These are phyloP conservation scores for Taxillus chinensis DNA, from an alignment of 164 flowering plant species.

Conservation along the genomic window DNA sequence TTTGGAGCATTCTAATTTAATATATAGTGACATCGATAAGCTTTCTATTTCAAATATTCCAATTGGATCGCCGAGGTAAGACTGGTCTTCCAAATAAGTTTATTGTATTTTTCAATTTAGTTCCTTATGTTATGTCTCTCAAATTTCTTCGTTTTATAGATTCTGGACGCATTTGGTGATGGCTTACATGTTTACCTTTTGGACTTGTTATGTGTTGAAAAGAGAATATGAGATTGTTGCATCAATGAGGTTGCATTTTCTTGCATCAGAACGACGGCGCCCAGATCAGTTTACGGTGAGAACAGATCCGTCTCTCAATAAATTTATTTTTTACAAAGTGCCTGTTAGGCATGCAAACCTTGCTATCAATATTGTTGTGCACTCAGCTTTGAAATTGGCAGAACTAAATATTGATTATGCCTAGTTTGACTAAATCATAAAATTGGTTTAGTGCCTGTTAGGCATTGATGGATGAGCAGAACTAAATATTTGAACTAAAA, in stretches of 20 bases:
- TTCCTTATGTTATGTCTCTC: neutral
- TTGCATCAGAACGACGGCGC: conserved; percentile 62
- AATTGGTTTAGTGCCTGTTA: too few species aligned
- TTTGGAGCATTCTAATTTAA: conserved; percentile 29
- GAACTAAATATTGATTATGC: neutral
- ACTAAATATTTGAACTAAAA: too few species aligned
- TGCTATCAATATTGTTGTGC: neutral
- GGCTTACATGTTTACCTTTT: conserved; percentile 75
- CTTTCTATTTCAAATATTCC: conserved; percentile 76
- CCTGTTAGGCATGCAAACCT: neutral
- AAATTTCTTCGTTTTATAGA: conserved; percentile 20
- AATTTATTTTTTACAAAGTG: neutral
- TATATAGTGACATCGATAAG: conserved; percentile 50
- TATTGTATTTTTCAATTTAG: neutral
- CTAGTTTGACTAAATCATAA: too few species aligned
- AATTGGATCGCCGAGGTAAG: conserved; percentile 43
- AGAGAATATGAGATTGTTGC: conserved; percentile 62
- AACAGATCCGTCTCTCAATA: neutral
- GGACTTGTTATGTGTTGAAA: conserved; percentile 69
- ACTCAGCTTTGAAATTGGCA: neutral
- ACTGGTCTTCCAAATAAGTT: neutral
- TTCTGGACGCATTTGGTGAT: conserved; percentile 75
- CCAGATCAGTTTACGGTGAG: conserved; percentile 88
- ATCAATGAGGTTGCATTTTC: conserved; percentile 68
- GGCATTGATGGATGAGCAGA: too few species aligned